These are phyloP conservation scores for Phytopythium montanum DNA, from an alignment of 352 stramenopile species.

Conservation along the genomic window DNA sequence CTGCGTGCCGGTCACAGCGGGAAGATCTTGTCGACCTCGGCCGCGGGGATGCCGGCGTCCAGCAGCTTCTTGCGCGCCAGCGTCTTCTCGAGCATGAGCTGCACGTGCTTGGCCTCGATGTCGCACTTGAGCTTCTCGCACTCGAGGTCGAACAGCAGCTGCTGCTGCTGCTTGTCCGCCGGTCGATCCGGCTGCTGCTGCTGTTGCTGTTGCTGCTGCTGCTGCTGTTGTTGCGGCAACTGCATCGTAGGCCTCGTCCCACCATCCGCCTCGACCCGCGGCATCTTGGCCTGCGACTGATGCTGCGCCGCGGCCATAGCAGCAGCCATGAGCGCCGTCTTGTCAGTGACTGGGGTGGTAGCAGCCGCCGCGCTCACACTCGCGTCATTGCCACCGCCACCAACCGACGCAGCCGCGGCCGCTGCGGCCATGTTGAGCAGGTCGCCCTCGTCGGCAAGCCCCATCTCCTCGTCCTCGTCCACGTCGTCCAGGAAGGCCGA, in stretches of 20 bases:
- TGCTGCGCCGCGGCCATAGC: conserved; percentile 2
- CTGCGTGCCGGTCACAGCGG: conserved; percentile 18
- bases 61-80: conserved; percentile 43
- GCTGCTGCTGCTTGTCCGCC: conserved; percentile 32
- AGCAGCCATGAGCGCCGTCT: conserved; percentile 1
- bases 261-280: not conserved
- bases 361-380: not conserved
- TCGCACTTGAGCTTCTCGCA: conserved; percentile 44
- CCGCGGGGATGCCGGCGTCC: conserved; percentile 34
- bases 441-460: conserved; percentile 6
- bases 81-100: conserved; percentile 46
- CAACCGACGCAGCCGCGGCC: conserved; percentile 1
- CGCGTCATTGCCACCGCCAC: not conserved
- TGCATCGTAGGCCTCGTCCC: not conserved
- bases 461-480: conserved; percentile 10
- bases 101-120: conserved; percentile 43
- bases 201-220: not conserved
- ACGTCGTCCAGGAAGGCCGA: conserved; percentile 23
- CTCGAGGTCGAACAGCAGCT: conserved; percentile 44
- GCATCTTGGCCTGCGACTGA: conserved; percentile 2
- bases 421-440: not conserved
- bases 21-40: conserved; percentile 44
- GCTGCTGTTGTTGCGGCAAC: not conserved
- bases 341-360: not conserved
- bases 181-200: conserved; percentile 6